Percentiles rank a stretch among this genome's conserved stretches.
phyloP scores from a whole-genome alignment of 2,329 filamentous ascomycete species.

The Diaporthe nobilis region DNA sequence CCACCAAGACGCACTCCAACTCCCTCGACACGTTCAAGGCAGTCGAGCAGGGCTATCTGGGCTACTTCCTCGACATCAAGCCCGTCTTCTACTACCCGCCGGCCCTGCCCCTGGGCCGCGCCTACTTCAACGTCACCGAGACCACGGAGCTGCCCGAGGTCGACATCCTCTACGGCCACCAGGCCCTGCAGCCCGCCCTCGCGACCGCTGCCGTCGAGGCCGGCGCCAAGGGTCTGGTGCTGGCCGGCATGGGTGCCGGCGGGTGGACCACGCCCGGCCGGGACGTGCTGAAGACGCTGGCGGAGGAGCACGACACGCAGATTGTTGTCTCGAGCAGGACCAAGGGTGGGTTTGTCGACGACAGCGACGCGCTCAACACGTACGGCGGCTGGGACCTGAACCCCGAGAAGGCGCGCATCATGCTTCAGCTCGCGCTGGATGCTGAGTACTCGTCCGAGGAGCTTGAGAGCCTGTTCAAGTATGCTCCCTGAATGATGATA shows the following conservation, averaged over 20 bases:
- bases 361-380: neutral
- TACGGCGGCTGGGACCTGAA: conserved; percentile 20
- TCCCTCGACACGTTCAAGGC: conserved; percentile 74
- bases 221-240: conserved; percentile 12
- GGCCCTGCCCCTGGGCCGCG: conserved; percentile 61
- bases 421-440: conserved; percentile 22
- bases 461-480: neutral
- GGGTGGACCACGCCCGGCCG: conserved; percentile 15
- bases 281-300: conserved; percentile 4
- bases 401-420: conserved; percentile 22
- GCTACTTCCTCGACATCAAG: conserved; percentile 69
- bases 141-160: conserved; percentile 63
- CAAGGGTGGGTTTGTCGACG: conserved; percentile 5
- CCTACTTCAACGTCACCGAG: conserved; percentile 57
- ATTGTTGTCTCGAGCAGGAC: conserved; percentile 20
- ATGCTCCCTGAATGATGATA: conserved; percentile 2
- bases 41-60: conserved; percentile 69
- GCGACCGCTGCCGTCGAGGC: conserved; percentile 50
- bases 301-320: conserved; percentile 14
- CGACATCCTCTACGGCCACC: conserved; percentile 69
- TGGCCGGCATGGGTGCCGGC: conserved; percentile 9
- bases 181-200: conserved; percentile 64
- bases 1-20: conserved; percentile 74
- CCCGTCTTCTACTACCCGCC: conserved; percentile 73
- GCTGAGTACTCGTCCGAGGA: conserved; percentile 15